Evolutionary conservation across 2,329 filamentous ascomycete genomes (phyloP).

Genomic region (Penicillium sp.): DNA sequence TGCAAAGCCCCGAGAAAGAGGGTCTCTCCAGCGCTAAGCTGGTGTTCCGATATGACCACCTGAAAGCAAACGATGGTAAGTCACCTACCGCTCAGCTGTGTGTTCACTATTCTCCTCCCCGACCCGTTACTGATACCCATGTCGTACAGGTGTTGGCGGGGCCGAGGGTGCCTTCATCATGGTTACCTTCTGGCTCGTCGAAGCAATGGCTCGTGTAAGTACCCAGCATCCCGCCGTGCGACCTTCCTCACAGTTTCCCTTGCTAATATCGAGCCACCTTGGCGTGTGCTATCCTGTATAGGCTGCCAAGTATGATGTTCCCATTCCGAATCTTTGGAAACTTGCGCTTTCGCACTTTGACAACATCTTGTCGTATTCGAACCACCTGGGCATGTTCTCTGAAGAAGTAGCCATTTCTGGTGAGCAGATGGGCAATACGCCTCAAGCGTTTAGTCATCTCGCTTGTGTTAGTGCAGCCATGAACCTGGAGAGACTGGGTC

Average conservation of each 20-base stretch:
- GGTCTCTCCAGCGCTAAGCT: slow-evolving; percentile 74
- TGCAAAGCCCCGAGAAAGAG: slow-evolving; percentile 71
- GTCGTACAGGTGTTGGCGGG: slow-evolving; percentile 65
- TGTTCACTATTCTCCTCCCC: neutral
- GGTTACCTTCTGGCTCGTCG: slow-evolving; percentile 83
- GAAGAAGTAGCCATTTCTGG: slow-evolving; percentile 75
- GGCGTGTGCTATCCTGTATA: slow-evolving; percentile 4
- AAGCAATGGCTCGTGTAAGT: slow-evolving; percentile 70
- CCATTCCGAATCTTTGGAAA: slow-evolving; percentile 38
- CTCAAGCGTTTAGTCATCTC: slow-evolving; percentile 76
- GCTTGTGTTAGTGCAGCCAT: slow-evolving; percentile 76
- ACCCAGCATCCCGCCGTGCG: slow-evolving; percentile 23
- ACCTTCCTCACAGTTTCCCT: neutral
- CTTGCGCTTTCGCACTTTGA: slow-evolving; percentile 69
- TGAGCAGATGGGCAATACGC: slow-evolving; percentile 77
- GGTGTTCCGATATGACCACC: slow-evolving; percentile 73
- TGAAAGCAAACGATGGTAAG: slow-evolving; percentile 68
- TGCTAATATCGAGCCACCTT: neutral
- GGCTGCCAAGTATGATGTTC: slow-evolving; percentile 34
- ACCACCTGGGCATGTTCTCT: slow-evolving; percentile 76
- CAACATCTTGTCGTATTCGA: slow-evolving; percentile 75
- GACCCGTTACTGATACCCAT: slow-evolving; percentile 16
- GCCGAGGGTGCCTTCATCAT: slow-evolving; percentile 76
- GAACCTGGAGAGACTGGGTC: slow-evolving; percentile 61
- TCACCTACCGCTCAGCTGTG: neutral